phyloP scores from a whole-genome alignment of 371 early-diverging fungal genomes.

The Mucor circinelloides region DNA sequence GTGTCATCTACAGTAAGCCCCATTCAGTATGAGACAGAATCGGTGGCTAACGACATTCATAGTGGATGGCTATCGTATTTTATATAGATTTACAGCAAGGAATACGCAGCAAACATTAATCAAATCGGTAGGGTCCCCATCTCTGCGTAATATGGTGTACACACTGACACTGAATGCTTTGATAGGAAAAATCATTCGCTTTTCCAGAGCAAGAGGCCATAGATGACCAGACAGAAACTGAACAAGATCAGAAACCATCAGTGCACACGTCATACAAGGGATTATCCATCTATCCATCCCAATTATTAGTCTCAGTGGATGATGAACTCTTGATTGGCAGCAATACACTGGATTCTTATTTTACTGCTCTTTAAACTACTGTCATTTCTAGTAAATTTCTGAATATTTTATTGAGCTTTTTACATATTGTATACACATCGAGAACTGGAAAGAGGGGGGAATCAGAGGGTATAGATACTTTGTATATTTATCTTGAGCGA shows the following conservation, averaged over 20 bases:
- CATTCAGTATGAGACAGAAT: background rate
- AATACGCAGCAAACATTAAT: constrained; percentile 18
- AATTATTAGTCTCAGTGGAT: constrained; percentile 21
- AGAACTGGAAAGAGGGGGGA: background rate
- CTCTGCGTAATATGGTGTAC: too few species aligned
- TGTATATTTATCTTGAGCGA: background rate
- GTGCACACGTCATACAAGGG: constrained; percentile 10
- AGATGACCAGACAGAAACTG: background rate
- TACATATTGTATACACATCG: background rate
- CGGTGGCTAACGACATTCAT: background rate
- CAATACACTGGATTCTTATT: constrained; percentile 23
- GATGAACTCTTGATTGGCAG: constrained; percentile 5
- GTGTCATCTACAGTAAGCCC: constrained; percentile 6
- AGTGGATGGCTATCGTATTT: constrained; percentile 25
- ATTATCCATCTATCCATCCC: constrained; percentile 19
- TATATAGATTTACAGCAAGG: constrained; percentile 13
- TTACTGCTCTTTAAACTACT: constrained; percentile 6
- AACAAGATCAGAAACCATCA: constrained; percentile 16
- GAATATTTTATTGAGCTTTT: background rate
- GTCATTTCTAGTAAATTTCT: background rate
- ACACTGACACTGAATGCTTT: background rate
- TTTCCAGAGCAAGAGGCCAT: constrained; percentile 4
- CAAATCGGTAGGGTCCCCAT: background rate
- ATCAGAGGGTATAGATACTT: background rate
- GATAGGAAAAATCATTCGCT: constrained; percentile 16